Percentiles rank a stretch among this genome's conserved stretches.
These are phyloP conservation scores for Viridothelium virens DNA, from an alignment of 495 filamentous ascomycete genomes.

Conservation along the genomic window DNA sequence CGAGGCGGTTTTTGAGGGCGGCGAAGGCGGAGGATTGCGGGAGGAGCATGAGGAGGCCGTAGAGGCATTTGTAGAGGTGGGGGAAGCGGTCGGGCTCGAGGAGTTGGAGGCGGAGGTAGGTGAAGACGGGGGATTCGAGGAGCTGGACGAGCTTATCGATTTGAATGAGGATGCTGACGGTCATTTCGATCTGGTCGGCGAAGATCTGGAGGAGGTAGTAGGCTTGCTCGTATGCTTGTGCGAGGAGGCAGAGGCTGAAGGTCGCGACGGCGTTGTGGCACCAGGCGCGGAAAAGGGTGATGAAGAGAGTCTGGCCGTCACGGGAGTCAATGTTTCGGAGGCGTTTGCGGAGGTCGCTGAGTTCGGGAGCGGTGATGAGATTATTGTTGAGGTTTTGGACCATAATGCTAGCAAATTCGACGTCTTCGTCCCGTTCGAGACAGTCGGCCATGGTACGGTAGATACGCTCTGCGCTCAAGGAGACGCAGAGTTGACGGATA, in stretches of 20 bases:
- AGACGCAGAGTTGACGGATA: constrained; percentile 89
- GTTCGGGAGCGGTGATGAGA: constrained; percentile 90
- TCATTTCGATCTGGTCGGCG: constrained; percentile 90
- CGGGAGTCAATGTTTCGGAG: constrained; percentile 74
- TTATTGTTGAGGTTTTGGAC: constrained; percentile 99
- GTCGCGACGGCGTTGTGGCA: constrained; percentile 98
- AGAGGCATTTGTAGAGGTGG: constrained; percentile 96
- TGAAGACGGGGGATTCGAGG: constrained; percentile 95
- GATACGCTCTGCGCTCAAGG: constrained; percentile 86
- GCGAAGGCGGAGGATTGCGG: constrained; percentile 97
- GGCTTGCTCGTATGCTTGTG: constrained; percentile 97
- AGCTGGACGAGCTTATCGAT: constrained; percentile 98
- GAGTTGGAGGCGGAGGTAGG: constrained; percentile 91
- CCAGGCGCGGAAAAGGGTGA: constrained; percentile 90
- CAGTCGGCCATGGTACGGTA: constrained; percentile 95
- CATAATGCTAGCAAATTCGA: constrained; percentile 99
- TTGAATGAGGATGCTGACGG: constrained; percentile 96
- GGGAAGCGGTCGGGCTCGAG: constrained; percentile 97
- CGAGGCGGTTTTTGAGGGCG: constrained; percentile 90
- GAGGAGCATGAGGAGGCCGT: constrained; percentile 93
- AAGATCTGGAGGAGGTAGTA: constrained; percentile 96
- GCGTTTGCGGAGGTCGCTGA: constrained; percentile 82
- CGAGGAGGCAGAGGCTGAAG: constrained; percentile 89
- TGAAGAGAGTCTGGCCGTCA: constrained; percentile 94
- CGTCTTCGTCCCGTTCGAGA: constrained; percentile 93